Base-by-base conservation (phyloP, 805 yeast genomes). In the Nakazawaea holstii region DNA sequence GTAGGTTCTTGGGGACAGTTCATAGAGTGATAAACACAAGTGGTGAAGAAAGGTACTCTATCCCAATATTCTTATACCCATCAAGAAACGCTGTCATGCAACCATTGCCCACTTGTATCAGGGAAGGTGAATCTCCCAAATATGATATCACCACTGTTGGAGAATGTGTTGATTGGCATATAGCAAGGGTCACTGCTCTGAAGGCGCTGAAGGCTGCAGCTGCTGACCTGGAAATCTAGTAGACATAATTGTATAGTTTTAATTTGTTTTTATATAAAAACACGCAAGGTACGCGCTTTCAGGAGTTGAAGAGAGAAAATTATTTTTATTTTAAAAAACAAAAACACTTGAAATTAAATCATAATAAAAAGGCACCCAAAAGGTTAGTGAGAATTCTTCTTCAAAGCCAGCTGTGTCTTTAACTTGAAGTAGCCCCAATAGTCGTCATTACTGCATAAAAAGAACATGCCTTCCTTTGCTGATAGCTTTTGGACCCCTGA, bases 401-500 rank as follows among this genome's bases (percentile, higher is more conserved):
- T 20, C 24, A 20, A 5, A 20, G 5, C 5, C 24, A 20, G 5
- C 24, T 3, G 24, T 20, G 24, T 20, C 5, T 20, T n/a, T 20
- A 20, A 20, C 6, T 30, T 30, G 32, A 30, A 30, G 6, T 4
- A 6, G n/a, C 6, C n/a, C 10, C n/a, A 4, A 30, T 30, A 30
- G 3, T 30, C 6, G 10, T 20, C 24, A 20, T 20, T 5, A 20
- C 24, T 5, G 24, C 24, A 6, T 31, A 15, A 8, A 13, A 35
- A n/a, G 7, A 28, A n/a, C 32, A 68, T 68, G 72, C 65, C 78
- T 8, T 77, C 87, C 17, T 84, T 86, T 66, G 80, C 87, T 4
- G 88, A 84, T 55, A 78, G 82, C 55, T 86, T 86, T 65, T 86
- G 95, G 95, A 73, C 89, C 7, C 70, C 69, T 28, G 91, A 84